Evolutionary conservation across 805 yeast species (phyloP).

Genomic region (Wickerhamomyces bisporus): DNA sequence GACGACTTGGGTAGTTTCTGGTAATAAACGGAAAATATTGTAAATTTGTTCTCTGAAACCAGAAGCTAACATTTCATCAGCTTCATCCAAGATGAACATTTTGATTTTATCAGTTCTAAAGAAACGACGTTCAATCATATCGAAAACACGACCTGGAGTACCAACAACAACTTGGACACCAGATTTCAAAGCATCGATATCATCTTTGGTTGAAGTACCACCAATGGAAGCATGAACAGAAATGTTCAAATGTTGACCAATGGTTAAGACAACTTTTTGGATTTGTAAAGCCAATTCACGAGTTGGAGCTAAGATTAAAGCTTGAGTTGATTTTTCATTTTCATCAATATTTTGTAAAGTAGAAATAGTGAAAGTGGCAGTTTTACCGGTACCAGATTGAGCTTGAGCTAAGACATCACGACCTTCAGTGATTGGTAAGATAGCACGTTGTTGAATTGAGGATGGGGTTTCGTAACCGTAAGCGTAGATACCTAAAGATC

Average conservation of each 20-base stretch:
- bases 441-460: constrained; percentile 97
- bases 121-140: constrained; percentile 88
- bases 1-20: constrained; percentile 88
- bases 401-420: constrained; percentile 98
- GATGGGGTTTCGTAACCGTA: constrained; percentile 96
- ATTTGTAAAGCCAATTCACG: constrained; percentile 97
- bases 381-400: constrained; percentile 98
- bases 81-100: constrained; percentile 96
- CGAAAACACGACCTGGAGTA: constrained; percentile 97
- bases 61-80: constrained; percentile 90
- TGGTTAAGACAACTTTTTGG: constrained; percentile 84
- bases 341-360: constrained; percentile 73
- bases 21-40: constrained; percentile 85
- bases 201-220: constrained; percentile 88
- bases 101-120: constrained; percentile 79
- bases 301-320: constrained; percentile 92
- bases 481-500: constrained; percentile 66
- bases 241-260: constrained; percentile 87
- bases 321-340: constrained; percentile 73
- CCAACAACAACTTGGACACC: constrained; percentile 96
- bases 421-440: constrained; percentile 89
- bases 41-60: constrained; percentile 96
- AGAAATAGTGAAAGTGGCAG: constrained; percentile 93
- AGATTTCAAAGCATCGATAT: constrained; percentile 72
- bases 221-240: constrained; percentile 97